Base-by-base conservation (phyloP, 202 grass and related monocot genomes). In the Panicum hallii region DNA sequence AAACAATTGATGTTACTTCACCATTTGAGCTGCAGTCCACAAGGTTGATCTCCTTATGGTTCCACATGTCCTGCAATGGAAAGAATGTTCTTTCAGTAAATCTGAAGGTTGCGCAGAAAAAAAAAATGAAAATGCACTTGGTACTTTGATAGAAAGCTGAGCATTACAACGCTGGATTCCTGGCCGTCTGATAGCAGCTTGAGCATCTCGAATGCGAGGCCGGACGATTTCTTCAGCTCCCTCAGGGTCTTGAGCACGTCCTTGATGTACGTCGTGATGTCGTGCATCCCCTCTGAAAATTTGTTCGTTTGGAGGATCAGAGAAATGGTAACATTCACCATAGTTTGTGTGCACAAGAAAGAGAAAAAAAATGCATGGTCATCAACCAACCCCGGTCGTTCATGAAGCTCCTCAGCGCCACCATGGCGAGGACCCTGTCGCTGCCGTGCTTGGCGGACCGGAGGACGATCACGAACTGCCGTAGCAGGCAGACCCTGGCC, bases 121-220 rank as follows among this genome's bases (percentile, higher is more conserved):
- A 9, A 30, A 30, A 63, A 67, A 36, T 63, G 11, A 4, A 44
- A 69, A 14, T 60, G 55, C 50, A 76, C 1, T 38, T 45, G 36
- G 2, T 38, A 38, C 4, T 38, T 38, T 38, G 43, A 44, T 22
- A 0, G 9, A 4, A 72, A 57, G 28, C 32, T 38, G 41, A n/a
- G 19, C 23, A 70, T 89, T 79, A 94, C 92, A 13, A 91, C 78
- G 69, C 92, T 94, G n/a, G 92, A 89, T 63, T 94, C 92, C 66
- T 94, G 92, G 10, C 92, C 89, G 53, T 91, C 89, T 60, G 89
- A 94, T 1, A 94, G 72, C 72, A 94, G 89, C 87, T 89, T 94
- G 36, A 91, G 89, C 92, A 94, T 94, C 72, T 94, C 92, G 53
- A 89, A 87, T 1, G 92, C 92, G 15, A 94, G 87, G 4, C 79